phyloP scores from a whole-genome alignment of 371 early-diverging fungal species.

The Catenaria anguillulae region DNA sequence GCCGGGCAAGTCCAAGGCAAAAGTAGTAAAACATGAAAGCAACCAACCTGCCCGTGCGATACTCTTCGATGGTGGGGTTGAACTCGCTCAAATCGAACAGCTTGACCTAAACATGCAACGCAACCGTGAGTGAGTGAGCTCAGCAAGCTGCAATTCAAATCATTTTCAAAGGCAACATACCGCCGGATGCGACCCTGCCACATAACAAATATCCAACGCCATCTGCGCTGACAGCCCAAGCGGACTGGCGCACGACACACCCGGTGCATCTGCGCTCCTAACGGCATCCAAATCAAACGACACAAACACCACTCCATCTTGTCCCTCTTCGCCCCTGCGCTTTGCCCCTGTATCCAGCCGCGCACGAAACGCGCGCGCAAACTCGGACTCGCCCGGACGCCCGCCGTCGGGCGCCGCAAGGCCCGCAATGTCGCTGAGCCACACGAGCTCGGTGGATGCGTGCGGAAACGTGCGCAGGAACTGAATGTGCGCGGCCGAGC shows the following conservation, averaged over 20 bases:
- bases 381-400: neutral
- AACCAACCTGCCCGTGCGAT: constrained; percentile 9
- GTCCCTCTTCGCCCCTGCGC: too few species aligned
- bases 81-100: constrained; percentile 9
- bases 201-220: constrained; percentile 8
- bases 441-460: neutral
- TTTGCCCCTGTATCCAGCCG: neutral
- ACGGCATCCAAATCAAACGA: constrained; percentile 11
- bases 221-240: constrained; percentile 7
- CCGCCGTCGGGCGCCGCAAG: neutral
- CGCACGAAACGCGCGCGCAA: neutral
- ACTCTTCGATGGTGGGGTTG: constrained; percentile 9
- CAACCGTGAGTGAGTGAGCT: too few species aligned
- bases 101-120: constrained; percentile 4
- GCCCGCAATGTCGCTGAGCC: neutral
- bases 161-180: too few species aligned
- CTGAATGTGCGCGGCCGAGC: constrained; percentile 2
- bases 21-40: constrained; percentile 10
- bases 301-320: constrained; percentile 3
- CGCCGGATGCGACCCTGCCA: neutral
- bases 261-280: constrained; percentile 3
- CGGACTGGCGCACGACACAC: constrained; percentile 9
- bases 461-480: neutral
- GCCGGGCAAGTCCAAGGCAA: neutral
- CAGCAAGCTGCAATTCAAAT: too few species aligned